These are phyloP conservation scores for Zalaria sp. DNA, from an alignment of 2,329 filamentous ascomycete genomes.

Conservation along the genomic window DNA sequence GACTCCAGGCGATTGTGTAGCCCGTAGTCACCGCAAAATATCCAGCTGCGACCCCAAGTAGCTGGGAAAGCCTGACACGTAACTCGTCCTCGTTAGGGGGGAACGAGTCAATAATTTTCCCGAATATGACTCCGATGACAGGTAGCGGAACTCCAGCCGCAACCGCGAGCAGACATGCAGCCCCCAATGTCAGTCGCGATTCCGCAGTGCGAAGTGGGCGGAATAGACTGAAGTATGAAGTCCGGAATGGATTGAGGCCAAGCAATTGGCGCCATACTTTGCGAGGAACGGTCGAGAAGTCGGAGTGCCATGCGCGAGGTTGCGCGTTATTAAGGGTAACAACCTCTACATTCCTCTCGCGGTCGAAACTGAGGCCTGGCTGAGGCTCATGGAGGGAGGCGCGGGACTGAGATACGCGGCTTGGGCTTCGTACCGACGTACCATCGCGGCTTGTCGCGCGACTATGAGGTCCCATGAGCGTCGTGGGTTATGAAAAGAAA, in stretches of 20 bases:
- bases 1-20: conserved; percentile 35
- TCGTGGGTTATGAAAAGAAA: no score
- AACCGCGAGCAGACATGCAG: conserved; percentile 22
- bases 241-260: conserved; percentile 29
- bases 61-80: conserved; percentile 23
- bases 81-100: conserved; percentile 32
- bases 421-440: no score
- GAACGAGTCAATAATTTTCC: conserved; percentile 35
- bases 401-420: no score
- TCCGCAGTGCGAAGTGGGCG: conserved; percentile 26
- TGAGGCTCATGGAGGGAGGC: no score
- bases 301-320: conserved; percentile 16
- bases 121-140: conserved; percentile 30
- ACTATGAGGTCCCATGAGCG: no score
- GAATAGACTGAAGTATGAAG: conserved; percentile 36
- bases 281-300: conserved; percentile 16
- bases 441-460: conserved; percentile 3
- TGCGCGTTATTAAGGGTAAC: conserved; percentile 20
- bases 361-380: conserved; percentile 1
- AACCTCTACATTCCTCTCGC: conserved; percentile 18
- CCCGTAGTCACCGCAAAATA: conserved; percentile 37
- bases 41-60: conserved; percentile 30
- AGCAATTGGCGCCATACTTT: conserved; percentile 24
- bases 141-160: conserved; percentile 26
- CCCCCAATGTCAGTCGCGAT: conserved; percentile 21